Evolutionary conservation across 495 filamentous ascomycete genomes (phyloP), one percentile per base, ranked within the genome.

Genomic region (Cercophora sp.): DNA sequence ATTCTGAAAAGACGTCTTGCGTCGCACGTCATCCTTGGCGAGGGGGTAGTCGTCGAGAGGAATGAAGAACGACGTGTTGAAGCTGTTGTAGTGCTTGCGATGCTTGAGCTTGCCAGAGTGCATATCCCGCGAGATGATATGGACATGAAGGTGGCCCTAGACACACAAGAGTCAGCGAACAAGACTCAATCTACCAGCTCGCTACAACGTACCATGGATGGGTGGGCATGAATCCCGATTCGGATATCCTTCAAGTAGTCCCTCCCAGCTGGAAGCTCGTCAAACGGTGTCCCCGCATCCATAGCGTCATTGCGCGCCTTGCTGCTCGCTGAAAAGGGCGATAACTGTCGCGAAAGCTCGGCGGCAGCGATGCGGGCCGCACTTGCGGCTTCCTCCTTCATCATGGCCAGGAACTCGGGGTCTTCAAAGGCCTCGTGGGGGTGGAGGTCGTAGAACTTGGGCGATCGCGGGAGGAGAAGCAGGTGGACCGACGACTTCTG

Each of bases 181-280:
- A n/a, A n/a, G n/a, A n/a, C n/a, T n/a, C n/a, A n/a, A n/a, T n/a
- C n/a, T n/a, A n/a, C n/a, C n/a, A n/a, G n/a, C n/a, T n/a, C n/a
- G n/a, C n/a, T n/a, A n/a, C n/a, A n/a, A n/a, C n/a, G n/a, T 48
- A 82, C 85, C 93, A 98, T 96, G 16, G 81, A 87, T n/a, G 93
- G 93, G 49, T 82, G 77, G 2, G 87, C 86, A 70, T 98, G 93
- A 0, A 95, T 73, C 18, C 93, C 93, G 13, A 83, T 78, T 35
- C 82, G 77, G 48, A 96, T 76, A 22, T 93, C 89, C n/a, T 66
- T 65, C 32, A 77, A 72, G 87, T 89, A 98, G 64, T 96, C 83
- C 16, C 91, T 73, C 1, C 90, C 90, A 0, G 61, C 54, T 0
- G 91, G 89, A 15, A 89, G 68, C 26, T 76, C 65, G 19, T 75